Base-by-base conservation (phyloP, 2,329 filamentous ascomycete genomes). In the Aspergillus tamarii region DNA sequence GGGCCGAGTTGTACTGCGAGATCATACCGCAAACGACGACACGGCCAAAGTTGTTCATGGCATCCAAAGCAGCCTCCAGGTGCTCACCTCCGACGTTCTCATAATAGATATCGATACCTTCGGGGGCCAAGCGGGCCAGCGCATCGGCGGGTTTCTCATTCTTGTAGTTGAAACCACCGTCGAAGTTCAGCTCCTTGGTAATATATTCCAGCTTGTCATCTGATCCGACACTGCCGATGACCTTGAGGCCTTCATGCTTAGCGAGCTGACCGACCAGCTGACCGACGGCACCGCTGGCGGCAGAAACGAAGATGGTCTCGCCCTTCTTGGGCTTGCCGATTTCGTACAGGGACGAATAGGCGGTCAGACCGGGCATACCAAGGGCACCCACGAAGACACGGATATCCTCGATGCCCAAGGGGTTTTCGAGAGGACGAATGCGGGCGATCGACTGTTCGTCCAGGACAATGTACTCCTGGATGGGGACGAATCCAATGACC, bases 101-200 rank as follows among this genome's bases (percentile, higher is more conserved):
- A 73, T 89, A 94, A 81, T 93, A 93, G 74, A 93, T 92, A 73
- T 96, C 92, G 66, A 96, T 85, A 5, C 92, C 92, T 14, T 93
- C 78, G 0, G 92, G 91, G 0, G 91, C 91, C 21, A 95, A 84
- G 63, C 91, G 84, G 67, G 83, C 78, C 61, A 96, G 83, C 0
- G 91, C 92, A 12, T 89, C 89, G 0, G 79, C 74, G 0, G 91
- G 85, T 69, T 85, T 86, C 81, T 95, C 91, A 69, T 87, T 93
- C 85, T 95, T 94, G 84, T 96, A 96, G 84, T 96, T 95, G 71
- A 94, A 95, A 10, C 89, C 92, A 19, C 77, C 85, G 72, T 93
- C 89, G 74, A 93, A 93, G 30, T 84, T 83, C 39, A 93, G 84
- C 56, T 91, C 88, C 60, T 90, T 87, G 61, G 77, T 82, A 75